phyloP scores from a whole-genome alignment of 1,139 yeast species.

The Protomyces pachydermus region DNA sequence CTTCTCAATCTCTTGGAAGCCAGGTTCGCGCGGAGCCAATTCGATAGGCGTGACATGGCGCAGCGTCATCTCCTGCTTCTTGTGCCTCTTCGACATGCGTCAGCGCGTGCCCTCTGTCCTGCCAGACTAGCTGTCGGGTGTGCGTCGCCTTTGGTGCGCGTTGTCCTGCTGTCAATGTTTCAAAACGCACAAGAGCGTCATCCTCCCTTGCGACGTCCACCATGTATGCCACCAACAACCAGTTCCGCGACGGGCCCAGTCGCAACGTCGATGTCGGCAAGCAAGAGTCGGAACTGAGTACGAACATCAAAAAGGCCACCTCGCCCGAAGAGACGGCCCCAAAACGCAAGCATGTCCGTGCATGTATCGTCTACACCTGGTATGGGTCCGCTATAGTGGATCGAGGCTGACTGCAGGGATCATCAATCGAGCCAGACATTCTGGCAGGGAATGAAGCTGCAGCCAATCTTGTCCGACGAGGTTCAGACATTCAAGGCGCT shows the following conservation, averaged over 20 bases:
- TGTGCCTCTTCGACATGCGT: slow-evolving; percentile 1
- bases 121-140: neutral
- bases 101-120: neutral
- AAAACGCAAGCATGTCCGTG: slow-evolving; percentile 80
- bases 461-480: slow-evolving; percentile 77
- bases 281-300: slow-evolving; percentile 41
- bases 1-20: slow-evolving; percentile 17
- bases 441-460: slow-evolving; percentile 77
- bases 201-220: too few relatives aligned
- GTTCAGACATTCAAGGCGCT: slow-evolving; percentile 83
- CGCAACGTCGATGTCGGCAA: slow-evolving; percentile 24
- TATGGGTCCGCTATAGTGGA: neutral
- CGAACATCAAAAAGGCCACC: slow-evolving; percentile 80
- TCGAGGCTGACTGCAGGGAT: slow-evolving; percentile 91
- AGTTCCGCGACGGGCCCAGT: slow-evolving; percentile 23
- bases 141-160: neutral
- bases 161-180: neutral
- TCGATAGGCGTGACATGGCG: slow-evolving; percentile 10
- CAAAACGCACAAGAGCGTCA: too few relatives aligned
- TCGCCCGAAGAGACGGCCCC: slow-evolving; percentile 86
- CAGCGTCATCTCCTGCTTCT: slow-evolving; percentile 4
- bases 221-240: slow-evolving; percentile 24
- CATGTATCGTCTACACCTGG: slow-evolving; percentile 30
- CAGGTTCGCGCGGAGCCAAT: neutral
- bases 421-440: slow-evolving; percentile 79